phyloP scores from a whole-genome alignment of 805 yeast genomes.

The Saturnispora mendoncae region DNA sequence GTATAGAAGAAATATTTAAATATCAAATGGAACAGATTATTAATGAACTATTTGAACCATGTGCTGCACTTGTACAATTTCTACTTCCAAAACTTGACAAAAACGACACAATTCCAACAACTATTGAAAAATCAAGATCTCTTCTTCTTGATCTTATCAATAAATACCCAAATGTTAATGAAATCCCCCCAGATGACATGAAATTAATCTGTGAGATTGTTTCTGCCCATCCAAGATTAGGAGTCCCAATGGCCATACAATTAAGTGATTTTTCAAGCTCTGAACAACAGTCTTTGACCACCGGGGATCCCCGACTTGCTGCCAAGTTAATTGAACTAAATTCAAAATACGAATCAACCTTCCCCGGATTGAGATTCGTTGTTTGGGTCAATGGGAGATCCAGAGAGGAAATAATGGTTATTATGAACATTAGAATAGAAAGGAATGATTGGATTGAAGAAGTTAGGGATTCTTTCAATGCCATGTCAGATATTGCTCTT shows the following conservation, averaged over 20 bases:
- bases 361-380: slow-evolving; percentile 70
- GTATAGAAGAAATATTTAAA: no score
- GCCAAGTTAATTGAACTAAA: slow-evolving; percentile 45
- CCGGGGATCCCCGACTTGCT: slow-evolving; percentile 40
- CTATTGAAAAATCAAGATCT: slow-evolving; percentile 16
- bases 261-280: slow-evolving; percentile 56
- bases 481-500: slow-evolving; percentile 86
- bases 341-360: slow-evolving; percentile 34
- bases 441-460: slow-evolving; percentile 49
- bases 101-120: slow-evolving; percentile 20
- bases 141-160: slow-evolving; percentile 8
- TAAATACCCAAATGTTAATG: slow-evolving; percentile 1
- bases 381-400: slow-evolving; percentile 83
- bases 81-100: slow-evolving; percentile 26
- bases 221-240: slow-evolving; percentile 88
- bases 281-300: slow-evolving; percentile 58
- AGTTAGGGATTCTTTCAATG: slow-evolving; percentile 59
- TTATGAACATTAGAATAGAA: slow-evolving; percentile 51
- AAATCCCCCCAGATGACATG: not conserved
- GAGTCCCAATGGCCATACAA: slow-evolving; percentile 41
- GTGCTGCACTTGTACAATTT: slow-evolving; percentile 36
- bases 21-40: slow-evolving; percentile 4
- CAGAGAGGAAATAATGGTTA: slow-evolving; percentile 52
- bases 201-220: slow-evolving; percentile 39
- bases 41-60: slow-evolving; percentile 54